A percentile compares a stretch with the other conserved stretches of the same genome.
Conservation (phyloP, 441 rosid genomes). For the Corymbia citriodora region DNA sequence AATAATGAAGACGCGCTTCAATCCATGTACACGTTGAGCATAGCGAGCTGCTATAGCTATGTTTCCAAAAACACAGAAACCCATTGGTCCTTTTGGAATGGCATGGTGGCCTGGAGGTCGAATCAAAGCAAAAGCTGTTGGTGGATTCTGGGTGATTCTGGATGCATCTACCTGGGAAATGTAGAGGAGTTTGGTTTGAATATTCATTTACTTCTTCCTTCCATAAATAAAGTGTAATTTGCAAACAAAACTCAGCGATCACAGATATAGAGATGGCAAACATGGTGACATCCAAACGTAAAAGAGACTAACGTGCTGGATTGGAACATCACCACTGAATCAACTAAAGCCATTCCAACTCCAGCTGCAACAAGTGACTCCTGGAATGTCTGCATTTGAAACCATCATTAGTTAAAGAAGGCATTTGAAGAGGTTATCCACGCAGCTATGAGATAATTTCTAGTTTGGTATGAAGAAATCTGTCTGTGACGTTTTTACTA, state of each 20-base stretch:
- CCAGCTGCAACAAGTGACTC: conserved; percentile 94
- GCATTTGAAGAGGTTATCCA: neutral
- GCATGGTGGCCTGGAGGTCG: conserved; percentile 99
- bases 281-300: neutral
- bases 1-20: conserved; percentile 72
- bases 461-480: neutral
- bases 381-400: conserved; percentile 67
- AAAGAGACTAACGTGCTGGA: conserved; percentile 46
- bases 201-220: neutral
- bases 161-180: conserved; percentile 68
- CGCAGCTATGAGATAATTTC: neutral
- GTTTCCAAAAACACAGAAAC: conserved; percentile 93
- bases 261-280: conserved; percentile 1
- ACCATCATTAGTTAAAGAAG: conserved; percentile 1
- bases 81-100: conserved; percentile 94
- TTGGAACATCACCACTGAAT: conserved; percentile 94
- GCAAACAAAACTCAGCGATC: neutral
- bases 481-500: neutral
- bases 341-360: conserved; percentile 84
- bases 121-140: conserved; percentile 82
- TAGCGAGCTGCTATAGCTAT: conserved; percentile 94
- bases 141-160: conserved; percentile 44
- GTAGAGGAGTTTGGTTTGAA: neutral
- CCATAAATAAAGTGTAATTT: neutral
- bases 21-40: conserved; percentile 70